phyloP scores from a whole-genome alignment of 495 filamentous ascomycete species.

The Oleoguttula mirabilis region DNA sequence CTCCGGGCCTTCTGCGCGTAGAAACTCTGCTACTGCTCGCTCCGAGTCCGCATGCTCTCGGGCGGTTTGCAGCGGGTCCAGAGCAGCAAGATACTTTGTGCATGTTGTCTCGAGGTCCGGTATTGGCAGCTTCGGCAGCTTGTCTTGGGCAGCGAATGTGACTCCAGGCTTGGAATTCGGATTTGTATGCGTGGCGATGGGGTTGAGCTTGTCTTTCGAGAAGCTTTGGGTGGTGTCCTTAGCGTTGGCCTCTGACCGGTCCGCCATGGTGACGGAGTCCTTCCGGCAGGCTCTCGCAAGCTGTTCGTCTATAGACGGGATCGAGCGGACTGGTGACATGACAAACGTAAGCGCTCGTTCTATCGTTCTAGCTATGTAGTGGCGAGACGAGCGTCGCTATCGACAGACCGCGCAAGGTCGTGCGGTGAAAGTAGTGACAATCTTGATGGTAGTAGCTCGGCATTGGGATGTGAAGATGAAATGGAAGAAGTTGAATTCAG shows the following conservation, averaged over 20 bases:
- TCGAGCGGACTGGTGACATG: conserved; percentile 30
- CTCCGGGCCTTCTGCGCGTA: conserved; percentile 69
- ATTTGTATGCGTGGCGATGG: conserved; percentile 33
- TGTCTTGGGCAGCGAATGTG: conserved; percentile 82
- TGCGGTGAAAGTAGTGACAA: conserved; percentile 88
- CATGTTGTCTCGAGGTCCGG: conserved; percentile 78
- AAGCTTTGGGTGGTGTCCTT: conserved; percentile 33
- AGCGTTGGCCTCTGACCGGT: conserved; percentile 30
- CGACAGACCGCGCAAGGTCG: conserved; percentile 67
- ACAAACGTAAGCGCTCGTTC: conserved; percentile 12
- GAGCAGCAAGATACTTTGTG: conserved; percentile 64
- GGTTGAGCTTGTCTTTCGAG: conserved; percentile 32
- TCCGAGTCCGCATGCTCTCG: conserved; percentile 77
- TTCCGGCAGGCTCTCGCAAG: conserved; percentile 16
- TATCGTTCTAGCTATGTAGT: conserved; percentile 39
- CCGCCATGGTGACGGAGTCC: conserved; percentile 17
- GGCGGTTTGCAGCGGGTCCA: conserved; percentile 66
- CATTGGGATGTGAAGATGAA: conserved; percentile 36
- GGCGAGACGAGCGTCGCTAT: conserved; percentile 65
- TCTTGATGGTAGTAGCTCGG: conserved; percentile 74
- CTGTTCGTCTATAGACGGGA: conserved; percentile 18
- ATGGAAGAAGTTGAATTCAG: background rate
- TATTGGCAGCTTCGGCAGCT: conserved; percentile 83
- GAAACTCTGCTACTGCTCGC: conserved; percentile 71
- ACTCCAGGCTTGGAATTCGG: conserved; percentile 47